Evolutionary conservation across 83 land plant species (phyloP).

Genomic region (Diphasiastrum complanatum): DNA sequence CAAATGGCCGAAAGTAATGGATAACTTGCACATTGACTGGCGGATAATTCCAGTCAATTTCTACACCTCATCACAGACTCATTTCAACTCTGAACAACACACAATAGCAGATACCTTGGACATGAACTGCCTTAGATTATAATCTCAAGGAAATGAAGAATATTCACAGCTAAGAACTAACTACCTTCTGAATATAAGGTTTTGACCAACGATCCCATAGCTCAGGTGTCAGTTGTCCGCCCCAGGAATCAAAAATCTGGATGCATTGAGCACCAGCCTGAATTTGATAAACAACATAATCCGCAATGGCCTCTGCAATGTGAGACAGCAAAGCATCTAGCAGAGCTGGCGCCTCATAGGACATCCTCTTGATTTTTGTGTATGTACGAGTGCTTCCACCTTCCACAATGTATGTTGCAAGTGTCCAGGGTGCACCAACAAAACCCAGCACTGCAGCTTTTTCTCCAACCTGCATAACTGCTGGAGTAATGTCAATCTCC

Average conservation of each 20-base stretch:
- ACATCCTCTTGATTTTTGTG: constrained; percentile 75
- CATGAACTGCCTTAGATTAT: too few relatives aligned
- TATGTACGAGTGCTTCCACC: constrained; percentile 86
- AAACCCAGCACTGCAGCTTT: constrained; percentile 88
- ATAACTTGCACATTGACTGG: too few relatives aligned
- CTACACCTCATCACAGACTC: too few relatives aligned
- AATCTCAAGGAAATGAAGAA: neutral
- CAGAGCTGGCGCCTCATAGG: constrained; percentile 39
- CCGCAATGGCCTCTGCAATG: constrained; percentile 52
- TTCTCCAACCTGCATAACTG: constrained; percentile 66
- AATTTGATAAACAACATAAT: constrained; percentile 79
- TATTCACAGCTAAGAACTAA: neutral
- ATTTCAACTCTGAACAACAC: too few relatives aligned
- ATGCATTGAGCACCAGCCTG: constrained; percentile 89
- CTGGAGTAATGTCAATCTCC: too few relatives aligned
- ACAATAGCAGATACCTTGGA: too few relatives aligned
- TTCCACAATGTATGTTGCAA: constrained; percentile 92
- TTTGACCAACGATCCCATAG: constrained; percentile 95
- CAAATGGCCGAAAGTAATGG: too few relatives aligned
- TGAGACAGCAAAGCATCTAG: constrained; percentile 19
- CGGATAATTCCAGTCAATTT: too few relatives aligned
- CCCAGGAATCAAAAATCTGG: constrained; percentile 99
- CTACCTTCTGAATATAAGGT: constrained; percentile 85
- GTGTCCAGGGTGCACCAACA: constrained; percentile 99
- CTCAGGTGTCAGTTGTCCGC: constrained; percentile 91